Evolutionary conservation across 441 rosid species (phyloP).

Genomic region (Omphalea diandra): DNA sequence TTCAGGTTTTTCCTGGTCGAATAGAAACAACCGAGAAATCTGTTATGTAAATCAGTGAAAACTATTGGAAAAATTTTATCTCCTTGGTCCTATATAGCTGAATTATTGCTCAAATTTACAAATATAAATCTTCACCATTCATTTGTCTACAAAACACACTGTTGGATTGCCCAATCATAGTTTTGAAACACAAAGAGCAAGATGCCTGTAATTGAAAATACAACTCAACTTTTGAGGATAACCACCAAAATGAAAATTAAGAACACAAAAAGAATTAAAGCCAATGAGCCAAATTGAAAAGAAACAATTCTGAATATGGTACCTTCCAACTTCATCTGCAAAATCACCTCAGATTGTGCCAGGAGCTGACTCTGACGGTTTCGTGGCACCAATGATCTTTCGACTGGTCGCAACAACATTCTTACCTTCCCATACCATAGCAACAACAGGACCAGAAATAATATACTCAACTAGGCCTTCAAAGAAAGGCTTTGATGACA

Average conservation of each 20-base stretch:
- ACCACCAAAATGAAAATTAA: neutral
- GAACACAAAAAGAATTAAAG: neutral
- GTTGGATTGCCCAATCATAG: neutral
- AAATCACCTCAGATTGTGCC: slow-evolving; percentile 97
- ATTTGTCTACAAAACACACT: neutral
- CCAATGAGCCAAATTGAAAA: neutral
- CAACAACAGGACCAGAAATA: slow-evolving; percentile 93
- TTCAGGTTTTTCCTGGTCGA: too few species aligned
- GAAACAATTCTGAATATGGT: neutral
- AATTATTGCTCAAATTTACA: too few species aligned
- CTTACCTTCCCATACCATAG: slow-evolving; percentile 97
- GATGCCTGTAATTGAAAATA: neutral
- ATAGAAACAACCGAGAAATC: neutral
- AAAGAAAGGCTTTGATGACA: slow-evolving; percentile 85
- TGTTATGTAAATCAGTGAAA: neutral
- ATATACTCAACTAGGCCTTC: slow-evolving; percentile 84
- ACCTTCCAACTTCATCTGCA: slow-evolving; percentile 90
- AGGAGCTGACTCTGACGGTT: slow-evolving; percentile 86
- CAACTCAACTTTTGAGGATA: neutral
- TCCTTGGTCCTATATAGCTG: neutral
- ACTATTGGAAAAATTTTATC: neutral
- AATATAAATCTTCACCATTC: neutral
- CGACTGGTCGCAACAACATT: slow-evolving; percentile 73
- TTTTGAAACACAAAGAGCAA: neutral
- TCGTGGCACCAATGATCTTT: slow-evolving; percentile 91